Percentiles rank a stretch among this genome's conserved stretches.
Conservation (phyloP, 345 rosid genomes). For the Firmiana major region DNA sequence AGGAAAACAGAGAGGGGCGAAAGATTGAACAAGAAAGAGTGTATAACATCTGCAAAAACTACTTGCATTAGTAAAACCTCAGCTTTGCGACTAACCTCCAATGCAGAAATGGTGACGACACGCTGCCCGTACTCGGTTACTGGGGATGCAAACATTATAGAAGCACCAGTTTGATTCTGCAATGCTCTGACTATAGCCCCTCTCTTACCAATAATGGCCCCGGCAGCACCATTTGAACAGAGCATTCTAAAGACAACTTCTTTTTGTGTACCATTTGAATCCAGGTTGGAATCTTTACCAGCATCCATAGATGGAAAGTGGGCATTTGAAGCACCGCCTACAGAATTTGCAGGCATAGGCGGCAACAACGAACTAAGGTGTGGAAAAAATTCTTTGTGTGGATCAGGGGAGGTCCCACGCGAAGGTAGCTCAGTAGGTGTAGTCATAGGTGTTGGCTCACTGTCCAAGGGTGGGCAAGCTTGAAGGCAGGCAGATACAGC, state of each 20-base stretch:
- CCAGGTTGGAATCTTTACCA: slow-evolving; percentile 17
- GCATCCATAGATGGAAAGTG: slow-evolving; percentile 22
- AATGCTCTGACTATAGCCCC: slow-evolving; percentile 53
- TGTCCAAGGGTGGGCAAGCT: slow-evolving; percentile 30
- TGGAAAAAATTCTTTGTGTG: slow-evolving; percentile 47
- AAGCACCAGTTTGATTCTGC: slow-evolving; percentile 61
- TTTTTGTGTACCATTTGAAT: slow-evolving; percentile 9
- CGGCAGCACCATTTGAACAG: slow-evolving; percentile 45
- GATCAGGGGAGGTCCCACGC: slow-evolving; percentile 29
- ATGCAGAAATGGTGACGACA: slow-evolving; percentile 54
- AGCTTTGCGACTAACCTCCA: slow-evolving; percentile 42
- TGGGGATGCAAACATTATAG: slow-evolving; percentile 39
- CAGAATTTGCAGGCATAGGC: slow-evolving; percentile 17
- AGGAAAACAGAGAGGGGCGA: neutral
- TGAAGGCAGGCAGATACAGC: slow-evolving; percentile 48
- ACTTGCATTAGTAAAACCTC: slow-evolving; percentile 1
- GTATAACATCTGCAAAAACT: neutral
- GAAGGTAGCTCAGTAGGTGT: slow-evolving; percentile 30
- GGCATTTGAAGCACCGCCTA: slow-evolving; percentile 14
- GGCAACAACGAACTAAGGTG: slow-evolving; percentile 37
- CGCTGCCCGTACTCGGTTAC: slow-evolving; percentile 34
- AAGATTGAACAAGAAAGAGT: neutral
- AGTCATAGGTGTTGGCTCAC: slow-evolving; percentile 2
- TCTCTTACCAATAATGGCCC: slow-evolving; percentile 65
- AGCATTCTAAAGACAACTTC: slow-evolving; percentile 52